Evolutionary conservation across 306 rosid species (phyloP).

Genomic region (Hippophae rhamnoides): DNA sequence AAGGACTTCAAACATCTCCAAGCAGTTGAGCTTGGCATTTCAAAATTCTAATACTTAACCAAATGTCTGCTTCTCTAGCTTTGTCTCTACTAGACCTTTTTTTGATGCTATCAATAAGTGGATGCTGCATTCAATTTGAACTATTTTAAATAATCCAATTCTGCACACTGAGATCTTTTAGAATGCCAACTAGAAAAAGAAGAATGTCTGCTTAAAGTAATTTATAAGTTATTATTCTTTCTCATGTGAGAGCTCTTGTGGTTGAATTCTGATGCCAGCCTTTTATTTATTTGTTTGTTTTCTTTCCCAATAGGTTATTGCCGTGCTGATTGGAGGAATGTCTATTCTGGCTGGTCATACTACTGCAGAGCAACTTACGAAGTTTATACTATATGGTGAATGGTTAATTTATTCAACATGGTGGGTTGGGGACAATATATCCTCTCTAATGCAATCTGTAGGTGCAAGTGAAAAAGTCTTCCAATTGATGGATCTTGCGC

Average conservation of each 20-base stretch:
- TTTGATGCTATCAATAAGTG: conserved; percentile 1
- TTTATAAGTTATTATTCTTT: background rate
- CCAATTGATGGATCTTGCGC: conserved; percentile 80
- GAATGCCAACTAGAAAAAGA: conserved; percentile 1
- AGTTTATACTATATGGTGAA: conserved; percentile 87
- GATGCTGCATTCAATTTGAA: background rate
- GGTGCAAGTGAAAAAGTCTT: conserved; percentile 98
- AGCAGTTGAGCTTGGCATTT: background rate
- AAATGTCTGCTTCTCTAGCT: background rate
- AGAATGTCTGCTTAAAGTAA: background rate
- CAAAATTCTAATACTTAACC: background rate
- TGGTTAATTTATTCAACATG: conserved; percentile 94
- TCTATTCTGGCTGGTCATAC: conserved; percentile 78
- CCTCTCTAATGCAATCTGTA: conserved; percentile 90
- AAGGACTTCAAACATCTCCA: background rate
- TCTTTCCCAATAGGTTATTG: conserved; percentile 41
- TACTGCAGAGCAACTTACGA: conserved; percentile 89
- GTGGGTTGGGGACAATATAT: conserved; percentile 96
- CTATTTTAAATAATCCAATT: background rate
- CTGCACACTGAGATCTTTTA: background rate
- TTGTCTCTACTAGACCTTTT: background rate
- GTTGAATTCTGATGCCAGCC: conserved; percentile 27
- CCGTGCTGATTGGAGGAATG: conserved; percentile 85
- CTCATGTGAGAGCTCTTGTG: conserved; percentile 9
- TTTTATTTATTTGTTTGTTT: background rate